These are phyloP conservation scores for Thalia dealbata DNA, from an alignment of 176 grass and related monocot species.

Conservation along the genomic window DNA sequence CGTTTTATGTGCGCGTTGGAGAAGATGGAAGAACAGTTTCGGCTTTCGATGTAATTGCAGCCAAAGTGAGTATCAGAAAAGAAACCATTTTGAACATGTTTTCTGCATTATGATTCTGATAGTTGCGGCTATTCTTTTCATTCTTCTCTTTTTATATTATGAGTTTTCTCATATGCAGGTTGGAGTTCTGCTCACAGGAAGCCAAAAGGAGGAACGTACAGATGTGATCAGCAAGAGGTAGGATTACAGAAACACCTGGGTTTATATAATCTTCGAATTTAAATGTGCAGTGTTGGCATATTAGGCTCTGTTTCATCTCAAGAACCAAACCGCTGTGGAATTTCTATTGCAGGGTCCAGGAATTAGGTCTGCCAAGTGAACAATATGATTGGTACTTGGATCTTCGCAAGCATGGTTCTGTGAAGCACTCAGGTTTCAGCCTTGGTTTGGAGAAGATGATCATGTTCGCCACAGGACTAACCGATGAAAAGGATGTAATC, in stretches of 20 bases:
- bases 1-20: conserved; percentile 43
- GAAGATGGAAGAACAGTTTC: conserved; percentile 39
- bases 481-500: conserved; percentile 31
- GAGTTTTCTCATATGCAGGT: conserved; percentile 19
- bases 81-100: background rate
- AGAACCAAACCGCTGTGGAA: background rate
- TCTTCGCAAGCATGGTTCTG: conserved; percentile 43
- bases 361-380: conserved; percentile 30
- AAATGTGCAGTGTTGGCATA: background rate
- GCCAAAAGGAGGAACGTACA: conserved; percentile 56
- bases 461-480: conserved; percentile 31
- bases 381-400: conserved; percentile 54
- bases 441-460: conserved; percentile 36
- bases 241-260: background rate
- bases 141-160: background rate
- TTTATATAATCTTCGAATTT: background rate
- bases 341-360: conserved; percentile 33
- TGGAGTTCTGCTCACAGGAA: conserved; percentile 41
- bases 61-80: conserved; percentile 29
- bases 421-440: conserved; percentile 50
- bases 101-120: background rate
- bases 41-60: conserved; percentile 47
- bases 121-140: too few species aligned
- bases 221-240: conserved; percentile 41
- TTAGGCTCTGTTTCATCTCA: background rate